Evolutionary conservation across 768 basidiomycete species (phyloP).

Genomic region (Boletus coccyginus): DNA sequence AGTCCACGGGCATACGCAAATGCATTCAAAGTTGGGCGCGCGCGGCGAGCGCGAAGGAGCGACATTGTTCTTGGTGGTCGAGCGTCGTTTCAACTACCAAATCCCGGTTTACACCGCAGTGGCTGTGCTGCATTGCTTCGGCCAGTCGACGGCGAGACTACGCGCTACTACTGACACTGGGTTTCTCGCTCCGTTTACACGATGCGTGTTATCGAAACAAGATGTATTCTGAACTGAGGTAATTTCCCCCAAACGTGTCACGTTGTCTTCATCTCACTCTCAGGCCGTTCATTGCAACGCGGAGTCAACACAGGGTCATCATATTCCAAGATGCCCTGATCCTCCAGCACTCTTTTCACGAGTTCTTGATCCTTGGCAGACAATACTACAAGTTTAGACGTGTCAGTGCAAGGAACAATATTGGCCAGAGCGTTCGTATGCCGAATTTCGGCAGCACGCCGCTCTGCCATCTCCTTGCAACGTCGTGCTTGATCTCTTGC

Average conservation of each 20-base stretch:
- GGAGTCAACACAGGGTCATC: slow-evolving; percentile 12
- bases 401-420: no score
- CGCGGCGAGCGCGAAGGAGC: slow-evolving; percentile 47
- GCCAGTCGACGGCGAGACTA: no score
- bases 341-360: no score
- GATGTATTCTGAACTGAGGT: not conserved
- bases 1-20: slow-evolving; percentile 18
- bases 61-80: slow-evolving; percentile 42
- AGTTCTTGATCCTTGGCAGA: no score
- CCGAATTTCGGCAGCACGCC: no score
- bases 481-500: no score
- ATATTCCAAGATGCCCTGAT: not conserved
- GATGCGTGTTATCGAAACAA: no score
- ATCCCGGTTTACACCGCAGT: slow-evolving; percentile 12
- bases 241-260: not conserved
- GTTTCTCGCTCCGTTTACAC: no score
- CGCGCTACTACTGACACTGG: no score
- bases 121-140: slow-evolving; percentile 17
- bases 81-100: not conserved
- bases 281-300: not conserved
- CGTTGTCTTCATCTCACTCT: not conserved
- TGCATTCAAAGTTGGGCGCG: slow-evolving; percentile 20
- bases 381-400: no score
- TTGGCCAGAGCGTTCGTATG: no score
- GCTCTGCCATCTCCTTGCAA: no score